Base-by-base conservation (phyloP, 331 rosid genomes). In the Arachis monticola region DNA sequence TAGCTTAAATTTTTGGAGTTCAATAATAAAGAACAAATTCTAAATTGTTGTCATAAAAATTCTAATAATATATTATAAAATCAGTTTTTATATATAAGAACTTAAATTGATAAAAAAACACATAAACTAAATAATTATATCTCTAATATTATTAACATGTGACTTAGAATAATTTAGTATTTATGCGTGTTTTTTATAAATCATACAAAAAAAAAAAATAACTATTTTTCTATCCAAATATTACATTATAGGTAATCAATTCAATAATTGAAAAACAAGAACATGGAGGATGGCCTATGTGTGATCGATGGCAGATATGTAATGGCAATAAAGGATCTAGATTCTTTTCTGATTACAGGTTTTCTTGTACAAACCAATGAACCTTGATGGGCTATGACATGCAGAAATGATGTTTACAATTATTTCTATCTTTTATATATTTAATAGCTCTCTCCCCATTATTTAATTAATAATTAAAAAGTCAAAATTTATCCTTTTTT, bases 181-280 rank as follows among this genome's bases (percentile, higher is more conserved):
- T 35, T 35, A 35, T 35, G 3, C 4, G 4, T 35, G 40, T 35
- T 35, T 35, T 35, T 4, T 17, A 17, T 35, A 35, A 35, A 41
- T 41, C 12, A 42, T 22, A 44, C 45, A 17, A 17, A 17, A 17
- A 46, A 60, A 60, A 2, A 59, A 2, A 48, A 31, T 65, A 65
- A 72, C 40, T 13, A 14, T 45, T 46, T 67, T 32, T 46, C 5
- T 2, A 14, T 63, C 64, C 60, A 10, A 3, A 72, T 55, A 10
- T 60, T 68, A 47, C 35, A 7, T 60, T 68, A 55, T 32, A 82
- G 86, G 86, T 27, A 73, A 73, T 12, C 77, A 82, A 41, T 78
- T 82, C 77, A 78, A 78, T 10, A 72, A 68, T 13, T 68, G 75
- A 69, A 62, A 3, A 13, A 6, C 48, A 27, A 17, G 2, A 46